Base-by-base conservation (phyloP, 2,329 filamentous ascomycete species). In the Botryosphaeria dothidea region DNA sequence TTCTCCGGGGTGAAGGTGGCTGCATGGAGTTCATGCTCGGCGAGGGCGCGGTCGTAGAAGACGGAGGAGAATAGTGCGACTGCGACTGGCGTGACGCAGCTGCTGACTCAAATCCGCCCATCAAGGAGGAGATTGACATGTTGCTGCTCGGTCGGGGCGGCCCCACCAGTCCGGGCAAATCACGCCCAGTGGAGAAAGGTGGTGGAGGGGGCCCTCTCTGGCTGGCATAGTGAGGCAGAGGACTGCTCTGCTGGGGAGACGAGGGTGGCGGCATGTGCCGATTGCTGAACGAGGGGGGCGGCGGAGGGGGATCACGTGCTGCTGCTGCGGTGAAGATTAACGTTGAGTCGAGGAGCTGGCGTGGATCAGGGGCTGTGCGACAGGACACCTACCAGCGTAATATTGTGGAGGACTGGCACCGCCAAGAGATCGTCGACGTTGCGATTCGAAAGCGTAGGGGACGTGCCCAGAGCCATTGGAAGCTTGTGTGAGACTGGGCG, bases 91-190 rank as follows among this genome's bases (percentile, higher is more conserved):
- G 73, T 49, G 67, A 61, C 75, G 76, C 60, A 77, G 74, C 68
- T 73, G 76, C 71, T 74, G 77, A 72, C 81, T 81, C 75, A 83
- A 82, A 74, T 77, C 76, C 81, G 66, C 88, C 89, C 66, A 91
- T 84, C 77, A 92, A 86, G 49, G 88, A 88, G n/a, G 88, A 90
- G 75, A 91, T 91, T 52, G 89, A 90, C 88, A 91, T 91, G 77
- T 86, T 88, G 71, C 85, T 85, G 61, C 84, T 84, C 13, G 85
- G 84, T 66, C 88, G 83, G 73, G 85, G 81, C 65, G 80, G 76
- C 23, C 84, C 80, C 23, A 78, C 79, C 48, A 84, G 72, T 19
- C 80, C 78, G 56, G 86, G 82, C 54, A 85, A 79, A 68, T 90
- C 87, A 72, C 87, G 85, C 66, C 80, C 79, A 27, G 75, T 78